Conservation (phyloP, 257 asterid species). For the Mentha longifolia region DNA sequence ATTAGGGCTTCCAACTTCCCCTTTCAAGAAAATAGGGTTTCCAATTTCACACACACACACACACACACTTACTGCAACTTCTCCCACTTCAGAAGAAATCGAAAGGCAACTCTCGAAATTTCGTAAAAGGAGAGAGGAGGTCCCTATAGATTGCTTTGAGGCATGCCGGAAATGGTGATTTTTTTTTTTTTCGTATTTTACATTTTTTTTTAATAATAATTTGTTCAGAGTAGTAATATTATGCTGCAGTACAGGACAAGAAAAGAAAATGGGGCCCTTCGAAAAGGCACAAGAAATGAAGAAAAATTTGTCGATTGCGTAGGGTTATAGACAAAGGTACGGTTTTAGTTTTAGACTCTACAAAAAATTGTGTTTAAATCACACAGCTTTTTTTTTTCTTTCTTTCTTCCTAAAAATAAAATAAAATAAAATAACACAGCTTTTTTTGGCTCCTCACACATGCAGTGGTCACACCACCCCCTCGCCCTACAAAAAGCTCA, state of each 20-base stretch:
- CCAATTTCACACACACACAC: neutral
- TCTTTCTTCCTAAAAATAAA: too few relatives aligned
- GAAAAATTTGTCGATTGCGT: slow-evolving; percentile 46
- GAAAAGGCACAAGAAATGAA: slow-evolving; percentile 27
- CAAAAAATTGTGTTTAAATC: neutral
- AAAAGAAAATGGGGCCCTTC: slow-evolving; percentile 40
- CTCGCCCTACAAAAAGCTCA: slow-evolving; percentile 55
- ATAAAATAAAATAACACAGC: neutral
- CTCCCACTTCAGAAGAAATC: neutral
- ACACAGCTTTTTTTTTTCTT: neutral
- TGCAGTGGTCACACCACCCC: slow-evolving; percentile 34
- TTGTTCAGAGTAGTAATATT: neutral
- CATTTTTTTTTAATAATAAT: neutral
- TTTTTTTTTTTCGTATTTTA: neutral
- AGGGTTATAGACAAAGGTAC: slow-evolving; percentile 49
- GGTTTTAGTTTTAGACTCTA: slow-evolving; percentile 24
- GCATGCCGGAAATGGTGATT: slow-evolving; percentile 39
- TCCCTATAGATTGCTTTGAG: slow-evolving; percentile 18
- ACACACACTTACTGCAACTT: neutral
- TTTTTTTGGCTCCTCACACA: slow-evolving; percentile 33
- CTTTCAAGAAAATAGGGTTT: slow-evolving; percentile 34
- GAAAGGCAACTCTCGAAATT: slow-evolving; percentile 18
- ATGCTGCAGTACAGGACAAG: slow-evolving; percentile 34
- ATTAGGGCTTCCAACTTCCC: slow-evolving; percentile 24
- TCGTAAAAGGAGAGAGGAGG: slow-evolving; percentile 9